Evolutionary conservation across 1,284 basidiomycete genomes (phyloP).

Genomic region (Trametes pubescens): DNA sequence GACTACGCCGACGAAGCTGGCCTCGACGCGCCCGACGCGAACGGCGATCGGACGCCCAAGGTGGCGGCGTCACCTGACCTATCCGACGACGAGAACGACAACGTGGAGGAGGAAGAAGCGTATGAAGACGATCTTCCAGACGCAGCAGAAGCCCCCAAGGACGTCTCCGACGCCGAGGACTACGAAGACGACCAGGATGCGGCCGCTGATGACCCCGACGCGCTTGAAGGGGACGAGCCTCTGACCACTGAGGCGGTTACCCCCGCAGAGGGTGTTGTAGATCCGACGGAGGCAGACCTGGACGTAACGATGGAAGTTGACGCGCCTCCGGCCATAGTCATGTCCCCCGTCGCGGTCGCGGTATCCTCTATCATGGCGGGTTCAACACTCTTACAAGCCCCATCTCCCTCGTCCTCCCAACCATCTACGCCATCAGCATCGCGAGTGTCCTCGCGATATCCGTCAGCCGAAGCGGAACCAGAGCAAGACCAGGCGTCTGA

Average conservation of each 20-base stretch:
- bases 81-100: constrained; percentile 37
- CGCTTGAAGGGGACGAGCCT: constrained; percentile 42
- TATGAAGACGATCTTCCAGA: constrained; percentile 42
- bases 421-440: constrained; percentile 45
- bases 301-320: constrained; percentile 48
- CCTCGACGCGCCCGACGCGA: constrained; percentile 25
- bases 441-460: constrained; percentile 53
- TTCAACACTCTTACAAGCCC: constrained; percentile 50
- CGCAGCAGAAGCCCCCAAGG: constrained; percentile 35
- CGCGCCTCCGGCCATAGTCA: constrained; percentile 48
- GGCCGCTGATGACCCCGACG: constrained; percentile 46
- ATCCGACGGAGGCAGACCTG: constrained; percentile 38
- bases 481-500: constrained; percentile 38
- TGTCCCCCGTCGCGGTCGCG: constrained; percentile 51
- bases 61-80: constrained; percentile 36
- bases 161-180: constrained; percentile 36
- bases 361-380: constrained; percentile 60
- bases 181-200: constrained; percentile 42
- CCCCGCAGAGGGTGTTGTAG: constrained; percentile 36
- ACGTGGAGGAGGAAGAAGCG: constrained; percentile 37
- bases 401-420: constrained; percentile 45
- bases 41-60: constrained; percentile 31
- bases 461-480: constrained; percentile 47
- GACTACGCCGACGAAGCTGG: constrained; percentile 42
- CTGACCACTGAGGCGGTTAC: constrained; percentile 29